Conservation (phyloP, 371 early-diverging fungal species). For the Mortierella sp. region DNA sequence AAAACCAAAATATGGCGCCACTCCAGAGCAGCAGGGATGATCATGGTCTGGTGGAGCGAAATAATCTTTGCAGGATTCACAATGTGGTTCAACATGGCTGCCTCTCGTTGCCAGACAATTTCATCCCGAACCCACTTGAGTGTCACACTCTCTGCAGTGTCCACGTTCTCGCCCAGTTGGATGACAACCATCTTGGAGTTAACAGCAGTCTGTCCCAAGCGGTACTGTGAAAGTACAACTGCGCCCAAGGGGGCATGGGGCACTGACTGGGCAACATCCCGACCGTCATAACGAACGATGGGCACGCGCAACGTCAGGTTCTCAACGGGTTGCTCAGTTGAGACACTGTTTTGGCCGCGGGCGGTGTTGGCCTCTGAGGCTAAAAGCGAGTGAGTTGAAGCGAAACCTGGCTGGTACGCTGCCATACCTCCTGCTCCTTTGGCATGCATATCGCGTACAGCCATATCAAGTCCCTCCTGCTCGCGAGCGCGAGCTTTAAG, state of each 20-base stretch:
- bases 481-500: slow-evolving; percentile 32
- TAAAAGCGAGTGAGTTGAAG: slow-evolving; percentile 46
- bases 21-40: slow-evolving; percentile 54
- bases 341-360: slow-evolving; percentile 36
- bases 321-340: slow-evolving; percentile 48
- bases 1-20: slow-evolving; percentile 56
- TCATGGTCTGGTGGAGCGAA: slow-evolving; percentile 54
- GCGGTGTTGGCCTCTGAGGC: slow-evolving; percentile 40
- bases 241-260: slow-evolving; percentile 49
- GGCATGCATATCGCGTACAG: slow-evolving; percentile 45
- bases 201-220: slow-evolving; percentile 48
- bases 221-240: slow-evolving; percentile 55
- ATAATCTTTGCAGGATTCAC: slow-evolving; percentile 56
- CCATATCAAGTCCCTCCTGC: slow-evolving; percentile 40
- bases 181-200: slow-evolving; percentile 50
- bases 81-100: slow-evolving; percentile 58
- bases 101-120: slow-evolving; percentile 57
- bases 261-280: slow-evolving; percentile 47
- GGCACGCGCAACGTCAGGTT: slow-evolving; percentile 53
- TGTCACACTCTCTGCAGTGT: slow-evolving; percentile 53
- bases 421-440: slow-evolving; percentile 35
- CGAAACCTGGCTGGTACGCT: slow-evolving; percentile 34
- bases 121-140: slow-evolving; percentile 57
- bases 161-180: slow-evolving; percentile 54
- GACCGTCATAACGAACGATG: slow-evolving; percentile 54